Percentiles rank a stretch among this genome's conserved stretches.
Conservation (phyloP, 2,329 filamentous ascomycete genomes). For the Cordyceps cicadae region DNA sequence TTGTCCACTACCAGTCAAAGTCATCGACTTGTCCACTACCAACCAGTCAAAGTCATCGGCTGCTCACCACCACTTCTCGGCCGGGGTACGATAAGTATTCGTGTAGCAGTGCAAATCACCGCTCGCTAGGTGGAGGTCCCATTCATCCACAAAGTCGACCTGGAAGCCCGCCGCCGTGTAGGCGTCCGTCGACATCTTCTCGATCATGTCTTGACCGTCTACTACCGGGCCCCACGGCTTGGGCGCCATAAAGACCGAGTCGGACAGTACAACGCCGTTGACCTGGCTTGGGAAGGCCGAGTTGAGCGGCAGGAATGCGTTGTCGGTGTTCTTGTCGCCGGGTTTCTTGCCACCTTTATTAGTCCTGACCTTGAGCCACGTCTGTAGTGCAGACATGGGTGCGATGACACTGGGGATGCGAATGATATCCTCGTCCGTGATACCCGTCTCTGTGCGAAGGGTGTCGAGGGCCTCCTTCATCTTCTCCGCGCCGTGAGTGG, state of each 20-base stretch:
- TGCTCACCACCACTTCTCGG: conserved; percentile 15
- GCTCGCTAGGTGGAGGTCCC: conserved; percentile 15
- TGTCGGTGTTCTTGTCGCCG: neutral
- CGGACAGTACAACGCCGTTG: neutral
- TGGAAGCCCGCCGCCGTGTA: conserved; percentile 18
- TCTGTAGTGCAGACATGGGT: conserved; percentile 1
- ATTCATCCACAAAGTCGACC: conserved; percentile 21
- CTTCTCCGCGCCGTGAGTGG: neutral
- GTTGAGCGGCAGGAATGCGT: neutral
- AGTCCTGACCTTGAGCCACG: neutral
- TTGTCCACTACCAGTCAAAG: too few species aligned
- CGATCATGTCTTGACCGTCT: conserved; percentile 19
- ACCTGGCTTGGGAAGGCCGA: neutral
- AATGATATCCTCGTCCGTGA: conserved; percentile 17
- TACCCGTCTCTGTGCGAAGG: conserved; percentile 18
- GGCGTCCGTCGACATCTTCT: conserved; percentile 14
- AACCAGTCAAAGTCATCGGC: too few species aligned
- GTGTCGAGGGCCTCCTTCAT: conserved; percentile 17
- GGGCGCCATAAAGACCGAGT: conserved; percentile 6
- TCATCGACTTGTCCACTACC: too few species aligned
- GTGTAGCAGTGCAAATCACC: conserved; percentile 23
- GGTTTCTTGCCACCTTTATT: neutral
- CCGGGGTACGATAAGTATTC: conserved; percentile 14
- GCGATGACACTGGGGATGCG: conserved; percentile 14
- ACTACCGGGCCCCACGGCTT: conserved; percentile 20